Evolutionary conservation across 225 moss, liverwort and hornwort species (phyloP), one percentile per base, ranked within the genome.

Genomic region (Polytrichum formosum): DNA sequence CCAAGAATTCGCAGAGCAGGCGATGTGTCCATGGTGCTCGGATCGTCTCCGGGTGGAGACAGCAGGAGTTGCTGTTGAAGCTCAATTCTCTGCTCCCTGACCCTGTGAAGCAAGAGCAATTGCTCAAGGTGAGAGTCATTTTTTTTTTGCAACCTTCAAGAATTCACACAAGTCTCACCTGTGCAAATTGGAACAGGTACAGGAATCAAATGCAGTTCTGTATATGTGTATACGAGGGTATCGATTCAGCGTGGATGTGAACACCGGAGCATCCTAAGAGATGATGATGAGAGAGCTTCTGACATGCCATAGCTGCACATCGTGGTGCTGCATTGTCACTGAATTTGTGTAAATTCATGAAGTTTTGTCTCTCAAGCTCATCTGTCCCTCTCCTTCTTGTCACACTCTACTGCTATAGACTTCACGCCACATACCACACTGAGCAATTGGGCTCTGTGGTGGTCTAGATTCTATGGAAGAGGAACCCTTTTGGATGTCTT

Each of bases 21-120:
- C 79, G 77, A 74, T 72, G 71, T 62, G 79, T 77, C 1, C 76
- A 83, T 8, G 85, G 88, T 5, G 77, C 82, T 67, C 80, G 77
- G 65, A 73, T 88, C 76, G 33, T 88, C 18, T 77, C 77, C 59
- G 88, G 82, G 5, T 88, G 82, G 88, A 82, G 88, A 46, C 82
- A 82, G 65, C 77, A 77, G 20, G 82, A 85, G 71, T 73, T 88
- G 61, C 69, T 88, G 6, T 63, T 62, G 58, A 84, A 85, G n/a
- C 68, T 88, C 62, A 54, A 64, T 63, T 73, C 85, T 22, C 70
- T 71, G 63, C 63, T 82, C 25, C 25, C 82, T 10, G 65, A 85
- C 37, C 23, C 72, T 58, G 37, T 68, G 27, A 76, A 72, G 55
- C 65, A 22, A 61, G 56, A 26, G 59, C 77, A 74, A 58, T 69